Base-by-base conservation (phyloP, 2,329 filamentous ascomycete genomes). In the Xylaria sp. region DNA sequence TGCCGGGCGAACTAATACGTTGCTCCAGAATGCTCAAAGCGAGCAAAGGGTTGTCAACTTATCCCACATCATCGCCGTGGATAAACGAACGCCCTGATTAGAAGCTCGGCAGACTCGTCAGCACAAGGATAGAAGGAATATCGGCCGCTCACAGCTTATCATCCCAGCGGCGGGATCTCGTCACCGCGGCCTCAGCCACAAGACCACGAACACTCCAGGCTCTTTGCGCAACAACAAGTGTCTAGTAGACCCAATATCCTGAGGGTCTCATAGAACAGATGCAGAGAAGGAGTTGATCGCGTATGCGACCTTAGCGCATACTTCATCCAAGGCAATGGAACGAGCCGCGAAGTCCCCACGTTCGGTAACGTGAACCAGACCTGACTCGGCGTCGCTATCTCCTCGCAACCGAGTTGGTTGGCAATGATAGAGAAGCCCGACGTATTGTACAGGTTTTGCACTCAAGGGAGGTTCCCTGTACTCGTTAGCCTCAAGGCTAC, bases 381-480 rank as follows among this genome's bases (percentile, higher is more conserved):
- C 6, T n/a, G 41, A n/a, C 18, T 46, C 13, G 13, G 18, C 18
- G 15, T 46, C 15, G 15, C 41, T 46, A 46, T 46, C 41, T 18
- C 41, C 41, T 46, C 41, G 41, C 15, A 46, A 46, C 4, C 41
- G 6, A n/a, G 41, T 4, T n/a, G 18, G n/a, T n/a, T 18, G 5
- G 41, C 20, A 5, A 51, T 13, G 23, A 28, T n/a, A 23, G 20
- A 32, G 15, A 15, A 25, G 37, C 13, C 23, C 18, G 63, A 55
- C 54, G 58, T 55, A 66, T 41, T 48, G 63, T 63, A 55, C 58
- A 63, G 67, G 67, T 63, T 63, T 66, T 63, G 58, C 44, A 69
- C 63, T 66, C 58, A 12, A 65, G 25, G 63, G 63, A 63, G 58
- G 58, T 66, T 69, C 48, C 67, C 63, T 60, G 54, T 59, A 51